Evolutionary conservation across 257 asterid species (phyloP).

Genomic region (Verbena officinalis): DNA sequence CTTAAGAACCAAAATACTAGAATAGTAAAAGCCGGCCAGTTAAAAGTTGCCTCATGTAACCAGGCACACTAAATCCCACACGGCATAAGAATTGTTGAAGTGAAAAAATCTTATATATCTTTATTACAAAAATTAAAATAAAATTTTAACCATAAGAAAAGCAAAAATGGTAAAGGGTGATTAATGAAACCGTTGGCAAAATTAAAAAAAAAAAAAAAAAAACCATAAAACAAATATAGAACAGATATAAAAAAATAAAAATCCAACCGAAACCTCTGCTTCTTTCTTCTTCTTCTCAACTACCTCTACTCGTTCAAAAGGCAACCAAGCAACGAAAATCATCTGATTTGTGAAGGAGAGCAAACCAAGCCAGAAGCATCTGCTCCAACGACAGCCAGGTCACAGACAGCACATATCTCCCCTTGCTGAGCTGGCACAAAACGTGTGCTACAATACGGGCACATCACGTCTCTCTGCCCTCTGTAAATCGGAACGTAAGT

Average conservation of each 20-base stretch:
- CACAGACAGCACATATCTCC: conserved; percentile 72
- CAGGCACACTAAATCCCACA: conserved; percentile 28
- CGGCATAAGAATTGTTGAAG: conserved; percentile 33
- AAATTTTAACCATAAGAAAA: conserved; percentile 36
- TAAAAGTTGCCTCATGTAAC: conserved; percentile 17
- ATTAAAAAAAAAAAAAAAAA: too few relatives aligned
- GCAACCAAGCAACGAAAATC: conserved; percentile 16
- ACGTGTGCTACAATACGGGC: conserved; percentile 79
- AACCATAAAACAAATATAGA: conserved; percentile 29
- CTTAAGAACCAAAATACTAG: conserved; percentile 22
- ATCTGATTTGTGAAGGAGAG: conserved; percentile 61
- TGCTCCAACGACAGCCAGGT: conserved; percentile 59
- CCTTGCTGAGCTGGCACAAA: conserved; percentile 78
- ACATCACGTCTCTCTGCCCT: conserved; percentile 78
- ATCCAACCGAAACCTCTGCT: conserved; percentile 20
- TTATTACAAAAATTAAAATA: conserved; percentile 45
- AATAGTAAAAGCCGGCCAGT: conserved; percentile 4
- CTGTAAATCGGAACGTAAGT: conserved; percentile 82
- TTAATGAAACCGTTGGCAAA: conserved; percentile 18
- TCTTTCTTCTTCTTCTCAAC: conserved; percentile 16
- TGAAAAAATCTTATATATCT: conserved; percentile 38
- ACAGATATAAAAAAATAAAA: conserved; percentile 36
- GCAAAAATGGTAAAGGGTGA: conserved; percentile 21
- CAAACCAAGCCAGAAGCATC: conserved; percentile 74
- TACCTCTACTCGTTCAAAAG: conserved; percentile 29